These are phyloP conservation scores for Cadophora luteo-olivacea DNA, from an alignment of 2,329 filamentous ascomycete genomes.

Conservation along the genomic window DNA sequence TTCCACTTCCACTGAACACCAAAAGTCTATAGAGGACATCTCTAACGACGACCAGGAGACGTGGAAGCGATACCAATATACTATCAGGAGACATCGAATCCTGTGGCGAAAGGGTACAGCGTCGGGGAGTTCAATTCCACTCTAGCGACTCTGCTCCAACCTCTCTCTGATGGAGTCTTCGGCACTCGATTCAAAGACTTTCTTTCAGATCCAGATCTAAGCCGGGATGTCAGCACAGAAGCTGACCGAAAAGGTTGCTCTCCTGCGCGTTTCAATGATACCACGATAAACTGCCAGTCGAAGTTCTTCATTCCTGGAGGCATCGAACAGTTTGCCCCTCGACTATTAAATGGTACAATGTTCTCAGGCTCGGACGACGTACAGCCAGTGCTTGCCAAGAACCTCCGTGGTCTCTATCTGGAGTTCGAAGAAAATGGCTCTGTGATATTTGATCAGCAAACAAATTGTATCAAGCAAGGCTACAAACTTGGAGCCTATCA, in stretches of 20 bases:
- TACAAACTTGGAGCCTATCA: constrained; percentile 6
- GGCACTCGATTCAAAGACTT: constrained; percentile 15
- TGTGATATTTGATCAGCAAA: constrained; percentile 11
- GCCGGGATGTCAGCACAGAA: neutral
- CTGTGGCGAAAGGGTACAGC: constrained; percentile 10
- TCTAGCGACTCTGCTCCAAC: constrained; percentile 12
- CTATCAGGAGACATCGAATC: neutral
- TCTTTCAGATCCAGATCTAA: constrained; percentile 8
- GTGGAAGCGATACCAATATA: constrained; percentile 7
- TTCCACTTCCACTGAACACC: too few species aligned
- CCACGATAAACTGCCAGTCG: neutral
- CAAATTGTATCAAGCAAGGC: constrained; percentile 6
- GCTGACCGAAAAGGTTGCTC: constrained; percentile 3
- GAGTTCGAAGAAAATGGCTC: neutral
- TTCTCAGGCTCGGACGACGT: constrained; percentile 5
- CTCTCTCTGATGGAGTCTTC: constrained; percentile 1
- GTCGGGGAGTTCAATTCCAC: constrained; percentile 4
- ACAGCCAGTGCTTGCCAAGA: constrained; percentile 8
- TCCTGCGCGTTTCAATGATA: neutral
- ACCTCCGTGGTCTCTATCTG: neutral
- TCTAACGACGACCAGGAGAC: neutral
- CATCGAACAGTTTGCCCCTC: constrained; percentile 17
- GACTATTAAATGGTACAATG: neutral
- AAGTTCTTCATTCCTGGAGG: constrained; percentile 15
- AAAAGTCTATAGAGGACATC: neutral